These are phyloP conservation scores for Globisporangium emineosum DNA, from an alignment of 352 stramenopile genomes.

Conservation along the genomic window DNA sequence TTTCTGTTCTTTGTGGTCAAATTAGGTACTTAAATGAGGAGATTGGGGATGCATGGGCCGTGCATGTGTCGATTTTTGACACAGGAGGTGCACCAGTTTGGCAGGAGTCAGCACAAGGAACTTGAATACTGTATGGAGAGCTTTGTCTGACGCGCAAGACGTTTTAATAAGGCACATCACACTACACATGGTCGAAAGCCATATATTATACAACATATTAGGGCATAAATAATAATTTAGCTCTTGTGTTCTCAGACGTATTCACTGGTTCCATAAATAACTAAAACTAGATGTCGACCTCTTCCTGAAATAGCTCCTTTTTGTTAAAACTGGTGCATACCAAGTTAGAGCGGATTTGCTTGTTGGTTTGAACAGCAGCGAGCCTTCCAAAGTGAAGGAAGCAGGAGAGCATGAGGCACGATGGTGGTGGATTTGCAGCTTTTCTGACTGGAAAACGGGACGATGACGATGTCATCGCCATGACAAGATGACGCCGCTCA, in stretches of 20 bases:
- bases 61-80: neutral
- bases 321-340: neutral
- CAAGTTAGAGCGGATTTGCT: neutral
- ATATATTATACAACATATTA: neutral
- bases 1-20: neutral
- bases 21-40: neutral
- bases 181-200: neutral
- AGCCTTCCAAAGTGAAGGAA: neutral
- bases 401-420: neutral
- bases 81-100: neutral
- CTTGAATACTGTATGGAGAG: neutral
- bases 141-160: neutral
- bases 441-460: neutral
- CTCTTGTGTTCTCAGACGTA: no score
- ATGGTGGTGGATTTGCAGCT: slow-evolving; percentile 6
- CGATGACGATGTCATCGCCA: neutral
- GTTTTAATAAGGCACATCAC: neutral
- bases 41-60: neutral
- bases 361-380: neutral
- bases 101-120: neutral
- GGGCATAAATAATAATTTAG: neutral
- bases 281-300: neutral
- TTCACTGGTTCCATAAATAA: no score
- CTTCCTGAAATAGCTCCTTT: neutral
- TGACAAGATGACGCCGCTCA: neutral